These are phyloP conservation scores for Colletotrichum sp. DNA, from an alignment of 2,329 filamentous ascomycete species.

Conservation along the genomic window DNA sequence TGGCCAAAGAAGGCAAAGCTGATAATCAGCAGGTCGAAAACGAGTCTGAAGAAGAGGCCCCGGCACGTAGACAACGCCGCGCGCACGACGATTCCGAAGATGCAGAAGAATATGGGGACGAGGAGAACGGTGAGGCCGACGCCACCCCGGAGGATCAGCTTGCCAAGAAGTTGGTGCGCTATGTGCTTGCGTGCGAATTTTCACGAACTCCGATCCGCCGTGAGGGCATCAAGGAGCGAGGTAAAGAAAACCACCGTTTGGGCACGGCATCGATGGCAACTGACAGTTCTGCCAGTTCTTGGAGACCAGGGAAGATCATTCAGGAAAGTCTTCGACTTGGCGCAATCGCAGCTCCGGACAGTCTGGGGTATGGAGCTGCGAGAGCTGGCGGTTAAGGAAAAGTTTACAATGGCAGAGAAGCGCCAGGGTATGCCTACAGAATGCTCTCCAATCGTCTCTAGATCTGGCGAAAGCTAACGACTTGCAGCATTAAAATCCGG, in stretches of 20 bases:
- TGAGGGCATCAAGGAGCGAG: slow-evolving; percentile 68
- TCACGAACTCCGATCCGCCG: slow-evolving; percentile 64
- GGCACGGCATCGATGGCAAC: background rate
- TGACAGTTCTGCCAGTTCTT: slow-evolving; percentile 60
- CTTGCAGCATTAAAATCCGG: slow-evolving; percentile 46
- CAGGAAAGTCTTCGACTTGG: slow-evolving; percentile 75
- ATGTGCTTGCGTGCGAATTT: slow-evolving; percentile 70
- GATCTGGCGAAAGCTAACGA: background rate
- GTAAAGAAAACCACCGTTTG: slow-evolving; percentile 38
- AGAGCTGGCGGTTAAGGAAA: slow-evolving; percentile 82
- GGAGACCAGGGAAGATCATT: slow-evolving; percentile 74
- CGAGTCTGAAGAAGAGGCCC: slow-evolving; percentile 34
- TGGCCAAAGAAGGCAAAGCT: background rate
- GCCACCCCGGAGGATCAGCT: slow-evolving; percentile 53
- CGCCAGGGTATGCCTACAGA: slow-evolving; percentile 66
- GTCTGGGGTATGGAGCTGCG: slow-evolving; percentile 93
- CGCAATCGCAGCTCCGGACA: slow-evolving; percentile 72
- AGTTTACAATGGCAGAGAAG: slow-evolving; percentile 77
- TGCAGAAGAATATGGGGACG: slow-evolving; percentile 37
- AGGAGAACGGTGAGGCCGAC: slow-evolving; percentile 41
- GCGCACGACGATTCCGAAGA: slow-evolving; percentile 33
- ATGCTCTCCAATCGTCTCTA: background rate
- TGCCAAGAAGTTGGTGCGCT: slow-evolving; percentile 71
- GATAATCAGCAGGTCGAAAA: slow-evolving; percentile 26
- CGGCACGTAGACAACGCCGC: slow-evolving; percentile 34